Evolutionary conservation across 2,329 filamentous ascomycete species (phyloP), one percentile per base, ranked within the genome.

Genomic region (Arachnopeziza araneosa): DNA sequence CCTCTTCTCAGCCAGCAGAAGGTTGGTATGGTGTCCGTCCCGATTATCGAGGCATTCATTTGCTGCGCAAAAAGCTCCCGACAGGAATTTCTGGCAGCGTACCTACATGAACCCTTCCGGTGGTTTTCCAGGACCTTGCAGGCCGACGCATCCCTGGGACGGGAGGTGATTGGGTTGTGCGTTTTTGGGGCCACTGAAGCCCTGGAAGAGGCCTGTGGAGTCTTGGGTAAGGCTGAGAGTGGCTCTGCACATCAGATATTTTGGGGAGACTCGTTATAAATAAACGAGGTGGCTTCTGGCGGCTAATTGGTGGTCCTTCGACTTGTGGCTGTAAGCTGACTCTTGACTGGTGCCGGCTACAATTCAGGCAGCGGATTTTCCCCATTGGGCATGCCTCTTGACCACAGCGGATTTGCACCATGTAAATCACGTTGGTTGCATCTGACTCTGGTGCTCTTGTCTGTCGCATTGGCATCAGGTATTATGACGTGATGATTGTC

Each of bases 311-410:
- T 12, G 3, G 36, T 14, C 6, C 12, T 4, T 44, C 4, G 10
- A 12, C 3, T 3, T 44, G 36, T 44, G 36, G 36, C 36, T 55
- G 55, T 57, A 57, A 57, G 55, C 55, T 57, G 55, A 57, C 55
- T 51, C 17, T 44, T 44, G 36, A 44, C 12, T 44, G 36, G 36
- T 44, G 6, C 17, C 36, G 36, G 6, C 10, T 17, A 6, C 36
- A 17, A n/a, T 44, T 14, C 36, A 19, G 17, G 6, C 36, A 19
- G 17, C 5, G 10, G 12, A 32, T 8, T 44, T 44, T 19, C 36
- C 36, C 17, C 17, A 17, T 44, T 19, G 12, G 36, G 36, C 36
- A 17, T 19, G 36, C 36, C 36, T 4, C 3, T 44, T 44, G 12
- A 14, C 36, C 36, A 19, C 36, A 44, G 6, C 17, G 12, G 36